Conservation (phyloP, 768 basidiomycete species). For the Kwoniella pini region DNA sequence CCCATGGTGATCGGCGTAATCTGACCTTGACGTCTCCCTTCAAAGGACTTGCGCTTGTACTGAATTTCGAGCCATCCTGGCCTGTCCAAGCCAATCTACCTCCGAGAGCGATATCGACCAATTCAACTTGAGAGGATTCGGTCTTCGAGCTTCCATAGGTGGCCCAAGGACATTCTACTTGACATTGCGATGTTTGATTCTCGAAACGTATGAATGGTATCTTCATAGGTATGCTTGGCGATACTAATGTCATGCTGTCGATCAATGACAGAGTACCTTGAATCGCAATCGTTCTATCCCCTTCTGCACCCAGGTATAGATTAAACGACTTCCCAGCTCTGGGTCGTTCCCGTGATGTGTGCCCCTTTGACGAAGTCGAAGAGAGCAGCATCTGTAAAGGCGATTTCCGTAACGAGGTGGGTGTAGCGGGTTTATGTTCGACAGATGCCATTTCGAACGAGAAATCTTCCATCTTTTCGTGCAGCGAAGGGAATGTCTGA, state of each 20-base stretch:
- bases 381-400: neutral
- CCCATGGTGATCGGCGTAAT: constrained; percentile 14
- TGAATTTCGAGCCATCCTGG: neutral
- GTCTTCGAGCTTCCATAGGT: neutral
- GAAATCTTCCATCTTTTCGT: constrained; percentile 37
- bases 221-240: constrained; percentile 11
- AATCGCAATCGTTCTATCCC: constrained; percentile 5
- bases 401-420: neutral
- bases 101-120: constrained; percentile 4
- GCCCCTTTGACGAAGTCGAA: neutral
- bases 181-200: neutral
- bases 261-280: constrained; percentile 25
- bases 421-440: constrained; percentile 10
- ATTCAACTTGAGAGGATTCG: neutral
- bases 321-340: constrained; percentile 18
- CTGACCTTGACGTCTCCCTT: constrained; percentile 22
- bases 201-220: constrained; percentile 24
- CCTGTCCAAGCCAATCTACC: constrained; percentile 24
- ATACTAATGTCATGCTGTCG: constrained; percentile 21
- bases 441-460: constrained; percentile 34
- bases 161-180: constrained; percentile 10
- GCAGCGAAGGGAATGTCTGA: constrained; percentile 20
- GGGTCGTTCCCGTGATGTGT: neutral
- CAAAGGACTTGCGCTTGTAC: neutral
- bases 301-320: constrained; percentile 7